Evolutionary conservation across 306 rosid genomes (phyloP).

Genomic region (Lablab purpureus): DNA sequence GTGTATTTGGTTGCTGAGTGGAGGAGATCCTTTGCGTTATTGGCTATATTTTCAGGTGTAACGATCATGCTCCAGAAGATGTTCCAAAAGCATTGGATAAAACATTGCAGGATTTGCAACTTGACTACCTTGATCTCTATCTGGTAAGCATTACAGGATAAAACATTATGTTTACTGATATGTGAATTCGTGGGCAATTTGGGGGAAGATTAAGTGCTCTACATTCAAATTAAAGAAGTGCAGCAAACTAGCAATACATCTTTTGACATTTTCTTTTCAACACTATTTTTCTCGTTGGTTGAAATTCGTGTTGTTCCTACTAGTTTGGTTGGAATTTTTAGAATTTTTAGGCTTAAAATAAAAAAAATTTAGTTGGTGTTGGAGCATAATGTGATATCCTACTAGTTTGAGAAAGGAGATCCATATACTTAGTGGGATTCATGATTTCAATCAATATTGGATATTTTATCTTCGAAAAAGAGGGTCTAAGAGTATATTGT

Average conservation of each 20-base stretch:
- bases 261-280: not conserved
- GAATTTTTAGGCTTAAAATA: too few relatives aligned
- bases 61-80: slow-evolving; percentile 77
- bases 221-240: not conserved
- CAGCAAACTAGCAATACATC: not conserved
- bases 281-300: not conserved
- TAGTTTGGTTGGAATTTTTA: not conserved
- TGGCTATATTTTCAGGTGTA: slow-evolving; percentile 55
- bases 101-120: slow-evolving; percentile 71
- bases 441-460: not conserved
- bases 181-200: slow-evolving; percentile 1
- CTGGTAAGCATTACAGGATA: slow-evolving; percentile 63
- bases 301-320: not conserved
- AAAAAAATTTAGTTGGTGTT: too few relatives aligned
- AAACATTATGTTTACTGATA: not conserved
- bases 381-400: too few relatives aligned
- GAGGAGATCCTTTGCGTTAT: slow-evolving; percentile 4
- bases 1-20: slow-evolving; percentile 30
- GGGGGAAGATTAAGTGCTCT: not conserved
- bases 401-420: not conserved
- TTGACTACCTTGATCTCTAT: slow-evolving; percentile 79
- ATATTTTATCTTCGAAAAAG: not conserved
- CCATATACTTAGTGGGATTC: not conserved
- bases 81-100: slow-evolving; percentile 70
- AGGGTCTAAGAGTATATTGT: not conserved